These are phyloP conservation scores for Rhizopus delemar DNA, from an alignment of 371 early-diverging fungal genomes.

Conservation along the genomic window DNA sequence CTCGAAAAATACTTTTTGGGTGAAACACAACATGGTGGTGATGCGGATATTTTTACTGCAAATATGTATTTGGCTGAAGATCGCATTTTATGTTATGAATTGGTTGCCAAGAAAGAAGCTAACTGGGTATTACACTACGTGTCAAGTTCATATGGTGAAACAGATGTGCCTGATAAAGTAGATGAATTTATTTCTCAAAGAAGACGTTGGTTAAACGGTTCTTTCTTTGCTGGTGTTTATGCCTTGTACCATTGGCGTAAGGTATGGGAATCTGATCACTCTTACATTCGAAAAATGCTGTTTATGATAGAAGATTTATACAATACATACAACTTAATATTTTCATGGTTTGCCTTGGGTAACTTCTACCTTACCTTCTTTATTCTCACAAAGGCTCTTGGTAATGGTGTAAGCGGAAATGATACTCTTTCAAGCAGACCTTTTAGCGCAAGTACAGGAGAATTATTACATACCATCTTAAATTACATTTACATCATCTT, in stretches of 20 bases:
- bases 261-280: constrained; percentile 61
- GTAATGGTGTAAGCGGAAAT: constrained; percentile 5
- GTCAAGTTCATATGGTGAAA: constrained; percentile 75
- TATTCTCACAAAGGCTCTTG: constrained; percentile 54
- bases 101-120: constrained; percentile 73
- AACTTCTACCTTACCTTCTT: constrained; percentile 78
- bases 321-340: constrained; percentile 55
- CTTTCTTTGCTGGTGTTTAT: constrained; percentile 62
- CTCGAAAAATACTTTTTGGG: constrained; percentile 92
- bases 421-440: constrained; percentile 21
- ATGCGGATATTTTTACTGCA: constrained; percentile 65
- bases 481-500: constrained; percentile 56
- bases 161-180: constrained; percentile 81
- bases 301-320: constrained; percentile 65
- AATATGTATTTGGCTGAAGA: constrained; percentile 86
- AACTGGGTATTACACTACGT: constrained; percentile 72
- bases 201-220: constrained; percentile 88
- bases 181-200: constrained; percentile 84
- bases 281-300: constrained; percentile 56
- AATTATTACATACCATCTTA: constrained; percentile 29
- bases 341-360: constrained; percentile 72
- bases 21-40: constrained; percentile 81
- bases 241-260: constrained; percentile 51
- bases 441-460: constrained; percentile 16
- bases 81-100: constrained; percentile 87